Base-by-base conservation (phyloP, 2,329 filamentous ascomycete genomes). In the Albophoma yamanashiensis region DNA sequence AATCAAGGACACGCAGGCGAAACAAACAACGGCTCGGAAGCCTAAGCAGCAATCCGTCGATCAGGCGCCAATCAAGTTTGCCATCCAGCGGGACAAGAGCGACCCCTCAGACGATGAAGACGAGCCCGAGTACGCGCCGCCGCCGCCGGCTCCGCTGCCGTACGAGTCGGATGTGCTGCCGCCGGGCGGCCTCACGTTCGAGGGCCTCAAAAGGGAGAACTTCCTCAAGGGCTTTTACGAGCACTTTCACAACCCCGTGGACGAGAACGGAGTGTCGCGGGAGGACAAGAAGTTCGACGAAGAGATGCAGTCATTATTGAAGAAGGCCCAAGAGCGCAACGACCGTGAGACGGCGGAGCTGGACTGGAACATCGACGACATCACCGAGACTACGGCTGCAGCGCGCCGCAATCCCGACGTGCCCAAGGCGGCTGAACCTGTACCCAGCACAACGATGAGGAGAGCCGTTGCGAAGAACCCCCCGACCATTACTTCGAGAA, bases 121-220 rank as follows among this genome's bases (percentile, higher is more conserved):
- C 34, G 92, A 97, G 59, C 85, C 93, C 62, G 94, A 97, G 78
- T 96, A 96, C 72, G 92, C 91, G 71, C 91, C 93, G 7, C 91
- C 91, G 0, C 87, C 80, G 62, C 82, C 86, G 1, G 82, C 81
- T 65, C 80, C 85, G n/a, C 75, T 85, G 14, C 82, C 83, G 0
- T 89, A 90, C 67, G 79, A 88, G 66, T 89, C 87, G 25, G 87
- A 91, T 59, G 80, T 89, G 61, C 84, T 89, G 62, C 85, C 86
- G 5, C 75, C 79, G 55, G 79, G 77, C 1, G 78, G 76, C 55
- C 72, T 87, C 43, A 85, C 79, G 1, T 82, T 86, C 57, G 78
- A 84, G 11, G 79, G 78, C 0, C 72, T 88, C 25, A 84, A 84
- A 69, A 78, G 76, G 1, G 78, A 82, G 65, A 87, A 87, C 65